Conservation (phyloP, 164 flowering plant genomes). For the Pachysandra terminalis region DNA sequence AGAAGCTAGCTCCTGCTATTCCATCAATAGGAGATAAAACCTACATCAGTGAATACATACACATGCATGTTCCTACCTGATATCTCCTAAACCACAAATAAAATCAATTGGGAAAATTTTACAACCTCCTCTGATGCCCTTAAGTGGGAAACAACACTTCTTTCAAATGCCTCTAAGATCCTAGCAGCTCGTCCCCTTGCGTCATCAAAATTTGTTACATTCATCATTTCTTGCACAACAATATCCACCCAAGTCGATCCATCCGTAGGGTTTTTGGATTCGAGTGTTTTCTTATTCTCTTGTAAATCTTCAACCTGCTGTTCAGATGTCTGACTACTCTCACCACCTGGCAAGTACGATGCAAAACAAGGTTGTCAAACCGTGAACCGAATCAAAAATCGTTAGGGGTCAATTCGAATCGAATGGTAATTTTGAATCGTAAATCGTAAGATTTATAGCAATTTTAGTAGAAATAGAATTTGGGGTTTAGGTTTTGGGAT, state of each 20-base stretch:
- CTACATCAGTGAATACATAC: background rate
- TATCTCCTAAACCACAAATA: background rate
- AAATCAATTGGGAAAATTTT: background rate
- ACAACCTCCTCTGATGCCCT: conserved; percentile 25
- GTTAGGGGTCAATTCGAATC: too few relatives aligned
- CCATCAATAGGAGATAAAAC: background rate
- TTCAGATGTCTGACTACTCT: conserved; percentile 22
- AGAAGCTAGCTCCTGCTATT: conserved; percentile 44
- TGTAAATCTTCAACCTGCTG: conserved; percentile 19
- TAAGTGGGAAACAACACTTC: conserved; percentile 14
- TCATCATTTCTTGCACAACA: conserved; percentile 39
- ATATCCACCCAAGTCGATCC: conserved; percentile 30
- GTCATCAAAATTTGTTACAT: conserved; percentile 30
- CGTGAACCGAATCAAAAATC: too few relatives aligned
- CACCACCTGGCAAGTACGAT: conserved; percentile 2
- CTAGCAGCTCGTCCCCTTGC: conserved; percentile 39
- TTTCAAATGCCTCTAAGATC: conserved; percentile 41
- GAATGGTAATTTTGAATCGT: too few relatives aligned
- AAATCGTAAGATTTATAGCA: too few relatives aligned
- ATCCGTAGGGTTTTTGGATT: conserved; percentile 13
- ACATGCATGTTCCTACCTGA: background rate
- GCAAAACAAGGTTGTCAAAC: too few relatives aligned
- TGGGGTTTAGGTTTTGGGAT: too few relatives aligned
- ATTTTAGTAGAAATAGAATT: too few relatives aligned
- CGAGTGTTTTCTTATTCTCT: conserved; percentile 11